phyloP scores from a whole-genome alignment of 495 filamentous ascomycete species.

The Trichoderma asperelloides region DNA sequence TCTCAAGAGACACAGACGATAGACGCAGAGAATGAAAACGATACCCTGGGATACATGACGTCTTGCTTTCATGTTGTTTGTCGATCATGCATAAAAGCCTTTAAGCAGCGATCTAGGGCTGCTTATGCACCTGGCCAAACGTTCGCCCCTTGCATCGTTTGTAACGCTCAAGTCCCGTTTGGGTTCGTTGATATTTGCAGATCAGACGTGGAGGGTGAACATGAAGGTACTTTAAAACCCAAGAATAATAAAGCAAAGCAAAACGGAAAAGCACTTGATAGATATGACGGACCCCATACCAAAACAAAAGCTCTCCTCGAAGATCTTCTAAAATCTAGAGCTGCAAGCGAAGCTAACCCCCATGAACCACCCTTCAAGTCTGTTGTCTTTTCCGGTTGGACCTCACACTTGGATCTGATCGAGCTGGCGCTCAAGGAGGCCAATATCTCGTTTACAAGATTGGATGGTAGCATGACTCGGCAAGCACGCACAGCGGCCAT shows the following conservation, averaged over 20 bases:
- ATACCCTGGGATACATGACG: slow-evolving; percentile 66
- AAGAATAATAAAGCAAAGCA: slow-evolving; percentile 26
- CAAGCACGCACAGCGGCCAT: slow-evolving; percentile 61
- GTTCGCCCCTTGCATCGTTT: slow-evolving; percentile 50
- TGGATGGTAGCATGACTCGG: slow-evolving; percentile 83
- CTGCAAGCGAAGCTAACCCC: slow-evolving; percentile 48
- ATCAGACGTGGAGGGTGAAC: slow-evolving; percentile 49
- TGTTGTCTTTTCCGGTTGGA: slow-evolving; percentile 92
- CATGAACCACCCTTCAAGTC: slow-evolving; percentile 67
- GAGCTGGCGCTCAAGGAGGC: slow-evolving; percentile 68
- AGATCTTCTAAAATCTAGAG: slow-evolving; percentile 50
- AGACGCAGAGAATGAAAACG: slow-evolving; percentile 44
- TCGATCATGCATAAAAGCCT: slow-evolving; percentile 53
- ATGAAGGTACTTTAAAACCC: slow-evolving; percentile 36
- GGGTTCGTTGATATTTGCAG: slow-evolving; percentile 59
- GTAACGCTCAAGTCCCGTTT: slow-evolving; percentile 48
- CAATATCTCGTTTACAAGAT: slow-evolving; percentile 60
- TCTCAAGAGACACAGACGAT: slow-evolving; percentile 40
- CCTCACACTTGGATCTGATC: slow-evolving; percentile 86
- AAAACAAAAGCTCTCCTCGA: slow-evolving; percentile 76
- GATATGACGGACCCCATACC: slow-evolving; percentile 79
- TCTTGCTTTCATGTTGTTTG: slow-evolving; percentile 81
- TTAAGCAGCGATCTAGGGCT: slow-evolving; percentile 29
- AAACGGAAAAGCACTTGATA: slow-evolving; percentile 48
- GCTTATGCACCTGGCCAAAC: slow-evolving; percentile 18